These are phyloP conservation scores for Rhizopus microsporus DNA, from an alignment of 371 early-diverging fungal species.

Conservation along the genomic window DNA sequence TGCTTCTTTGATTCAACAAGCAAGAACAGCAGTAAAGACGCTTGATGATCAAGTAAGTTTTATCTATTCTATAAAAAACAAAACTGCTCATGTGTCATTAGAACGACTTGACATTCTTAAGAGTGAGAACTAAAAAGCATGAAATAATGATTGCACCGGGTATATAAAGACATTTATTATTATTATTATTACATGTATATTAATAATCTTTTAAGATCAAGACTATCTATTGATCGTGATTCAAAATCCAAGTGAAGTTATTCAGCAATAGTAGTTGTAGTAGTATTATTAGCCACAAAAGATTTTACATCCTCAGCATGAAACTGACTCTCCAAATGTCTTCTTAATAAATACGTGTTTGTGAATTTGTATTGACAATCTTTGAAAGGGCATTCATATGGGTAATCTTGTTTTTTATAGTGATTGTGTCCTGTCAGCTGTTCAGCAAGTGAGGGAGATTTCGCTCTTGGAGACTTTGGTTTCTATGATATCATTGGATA, in stretches of 20 bases:
- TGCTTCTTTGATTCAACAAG: constrained; percentile 38
- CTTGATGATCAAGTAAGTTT: constrained; percentile 43
- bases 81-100: constrained; percentile 16
- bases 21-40: constrained; percentile 33
- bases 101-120: constrained; percentile 93
- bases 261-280: constrained; percentile 25
- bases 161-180: constrained; percentile 22
- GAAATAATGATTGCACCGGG: constrained; percentile 95
- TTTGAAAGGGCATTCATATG: constrained; percentile 24
- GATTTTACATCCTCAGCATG: constrained; percentile 26
- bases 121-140: constrained; percentile 90
- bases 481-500: constrained; percentile 1
- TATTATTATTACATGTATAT: neutral
- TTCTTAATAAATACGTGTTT: constrained; percentile 22
- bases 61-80: neutral
- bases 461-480: constrained; percentile 13
- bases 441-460: constrained; percentile 12
- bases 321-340: constrained; percentile 33
- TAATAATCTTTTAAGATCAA: constrained; percentile 57
- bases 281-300: constrained; percentile 1
- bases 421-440: constrained; percentile 21
- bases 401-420: constrained; percentile 15
- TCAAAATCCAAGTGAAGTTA: constrained; percentile 69
- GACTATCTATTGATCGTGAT: constrained; percentile 89
- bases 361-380: constrained; percentile 23